phyloP scores from a whole-genome alignment of 306 rosid genomes.

The Cucurbita ficifolia region DNA sequence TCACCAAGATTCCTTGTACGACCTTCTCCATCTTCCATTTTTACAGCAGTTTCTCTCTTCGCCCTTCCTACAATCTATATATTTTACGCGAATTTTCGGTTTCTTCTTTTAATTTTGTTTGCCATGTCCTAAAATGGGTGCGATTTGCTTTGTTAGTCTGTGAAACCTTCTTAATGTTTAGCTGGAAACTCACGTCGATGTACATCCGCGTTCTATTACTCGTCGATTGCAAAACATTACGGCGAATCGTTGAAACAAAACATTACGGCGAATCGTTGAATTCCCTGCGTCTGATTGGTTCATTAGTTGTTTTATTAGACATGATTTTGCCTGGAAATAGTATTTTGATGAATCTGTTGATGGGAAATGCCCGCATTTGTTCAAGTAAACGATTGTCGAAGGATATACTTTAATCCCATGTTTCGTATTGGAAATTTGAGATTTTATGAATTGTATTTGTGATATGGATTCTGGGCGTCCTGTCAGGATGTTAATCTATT shows the following conservation, averaged over 20 bases:
- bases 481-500: background rate
- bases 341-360: background rate
- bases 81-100: background rate
- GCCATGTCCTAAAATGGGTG: background rate
- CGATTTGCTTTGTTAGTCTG: background rate
- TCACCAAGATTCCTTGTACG: slow-evolving; percentile 65
- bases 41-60: background rate
- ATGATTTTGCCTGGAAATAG: background rate
- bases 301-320: background rate
- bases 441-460: background rate
- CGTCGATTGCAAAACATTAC: background rate
- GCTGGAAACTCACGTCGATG: background rate
- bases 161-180: background rate
- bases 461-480: background rate
- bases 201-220: background rate
- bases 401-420: background rate
- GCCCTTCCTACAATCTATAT: background rate
- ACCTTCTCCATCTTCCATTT: background rate
- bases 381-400: background rate
- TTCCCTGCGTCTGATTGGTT: background rate
- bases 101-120: background rate
- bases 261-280: background rate
- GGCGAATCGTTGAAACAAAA: background rate
- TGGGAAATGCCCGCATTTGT: background rate
- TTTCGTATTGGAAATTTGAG: background rate